Evolutionary conservation across 2,329 filamentous ascomycete species (phyloP).

Genomic region (Hypoxylon sp.): DNA sequence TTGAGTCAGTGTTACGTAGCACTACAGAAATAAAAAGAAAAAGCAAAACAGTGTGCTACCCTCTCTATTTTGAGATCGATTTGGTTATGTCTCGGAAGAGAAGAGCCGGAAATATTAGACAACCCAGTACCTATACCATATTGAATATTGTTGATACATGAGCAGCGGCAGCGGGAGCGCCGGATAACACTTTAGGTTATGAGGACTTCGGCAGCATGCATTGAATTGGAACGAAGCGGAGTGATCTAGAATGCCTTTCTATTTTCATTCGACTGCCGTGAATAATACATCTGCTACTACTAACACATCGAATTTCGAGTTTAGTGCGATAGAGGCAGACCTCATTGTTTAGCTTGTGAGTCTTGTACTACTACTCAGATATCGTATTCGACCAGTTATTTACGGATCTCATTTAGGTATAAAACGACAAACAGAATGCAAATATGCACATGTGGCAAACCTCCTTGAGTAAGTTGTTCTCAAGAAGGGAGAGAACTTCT

Average conservation of each 20-base stretch:
- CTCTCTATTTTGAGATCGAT: constrained; percentile 7
- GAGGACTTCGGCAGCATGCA: constrained; percentile 16
- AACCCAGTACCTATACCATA: constrained; percentile 4
- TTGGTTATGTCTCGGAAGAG: constrained; percentile 13
- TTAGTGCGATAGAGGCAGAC: constrained; percentile 82
- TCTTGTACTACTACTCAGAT: constrained; percentile 23
- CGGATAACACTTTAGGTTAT: constrained; percentile 3
- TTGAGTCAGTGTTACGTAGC: constrained; percentile 51
- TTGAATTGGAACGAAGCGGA: constrained; percentile 15
- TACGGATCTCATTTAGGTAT: constrained; percentile 68
- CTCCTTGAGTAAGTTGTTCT: constrained; percentile 75
- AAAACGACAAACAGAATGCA: constrained; percentile 82
- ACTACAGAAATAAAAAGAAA: constrained; percentile 31
- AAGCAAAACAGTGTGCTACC: not conserved
- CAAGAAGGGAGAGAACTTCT: not conserved
- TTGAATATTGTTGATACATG: constrained; percentile 12
- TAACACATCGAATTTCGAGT: constrained; percentile 39
- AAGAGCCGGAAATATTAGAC: constrained; percentile 5
- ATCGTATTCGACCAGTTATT: constrained; percentile 26
- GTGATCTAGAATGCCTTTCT: constrained; percentile 21
- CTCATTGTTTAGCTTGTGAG: constrained; percentile 77
- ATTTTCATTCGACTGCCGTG: constrained; percentile 16
- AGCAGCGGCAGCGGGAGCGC: constrained; percentile 8
- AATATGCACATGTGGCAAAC: constrained; percentile 83
- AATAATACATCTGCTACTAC: constrained; percentile 21